phyloP scores from a whole-genome alignment of 495 filamentous ascomycete genomes.

The Astrocystis sublimbata region DNA sequence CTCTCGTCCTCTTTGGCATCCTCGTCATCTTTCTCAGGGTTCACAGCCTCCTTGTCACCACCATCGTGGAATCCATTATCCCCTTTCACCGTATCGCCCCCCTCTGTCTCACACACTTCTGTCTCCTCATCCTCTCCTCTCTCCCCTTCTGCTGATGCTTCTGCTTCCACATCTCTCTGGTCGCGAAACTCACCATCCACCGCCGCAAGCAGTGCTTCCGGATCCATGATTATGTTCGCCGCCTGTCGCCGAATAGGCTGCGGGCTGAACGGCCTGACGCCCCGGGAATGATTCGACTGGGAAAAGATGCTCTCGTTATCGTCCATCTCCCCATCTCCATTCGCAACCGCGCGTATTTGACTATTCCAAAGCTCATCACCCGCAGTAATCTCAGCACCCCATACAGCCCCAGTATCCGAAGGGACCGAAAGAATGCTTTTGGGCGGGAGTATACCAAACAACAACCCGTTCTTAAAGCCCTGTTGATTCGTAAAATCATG shows the following conservation, averaged over 20 bases:
- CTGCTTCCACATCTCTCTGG: constrained; percentile 2
- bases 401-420: constrained; percentile 28
- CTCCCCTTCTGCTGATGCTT: too few species aligned
- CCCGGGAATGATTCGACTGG: constrained; percentile 48
- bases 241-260: constrained; percentile 45
- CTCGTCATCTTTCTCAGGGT: not conserved
- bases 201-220: constrained; percentile 38
- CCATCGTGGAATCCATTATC: constrained; percentile 33
- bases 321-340: too few species aligned
- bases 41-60: not conserved
- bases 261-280: constrained; percentile 55
- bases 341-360: too few species aligned
- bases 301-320: constrained; percentile 55
- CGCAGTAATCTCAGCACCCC: too few species aligned
- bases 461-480: too few species aligned
- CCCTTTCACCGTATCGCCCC: not conserved
- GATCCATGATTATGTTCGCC: constrained; percentile 41
- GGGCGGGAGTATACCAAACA: constrained; percentile 60
- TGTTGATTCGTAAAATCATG: too few species aligned
- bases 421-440: constrained; percentile 55
- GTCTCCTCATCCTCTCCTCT: too few species aligned
- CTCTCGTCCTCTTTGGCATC: constrained; percentile 25
- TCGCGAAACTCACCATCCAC: constrained; percentile 17
- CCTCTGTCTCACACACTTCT: too few species aligned
- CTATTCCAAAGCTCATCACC: too few species aligned